Evolutionary conservation across 1,284 basidiomycete genomes (phyloP).

Genomic region (Chiua sp.): DNA sequence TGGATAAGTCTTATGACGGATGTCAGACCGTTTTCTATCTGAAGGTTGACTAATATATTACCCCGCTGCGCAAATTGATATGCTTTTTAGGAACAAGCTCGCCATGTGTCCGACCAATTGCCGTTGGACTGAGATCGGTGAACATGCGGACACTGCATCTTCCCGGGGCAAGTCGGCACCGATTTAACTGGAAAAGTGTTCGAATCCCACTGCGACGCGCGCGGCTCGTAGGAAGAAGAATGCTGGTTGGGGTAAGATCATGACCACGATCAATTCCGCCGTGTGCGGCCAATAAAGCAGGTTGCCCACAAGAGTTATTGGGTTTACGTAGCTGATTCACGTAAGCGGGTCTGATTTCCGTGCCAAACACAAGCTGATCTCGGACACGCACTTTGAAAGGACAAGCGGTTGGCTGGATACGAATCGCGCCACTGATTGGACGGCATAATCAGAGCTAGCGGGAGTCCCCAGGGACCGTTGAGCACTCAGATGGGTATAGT

Average conservation of each 20-base stretch:
- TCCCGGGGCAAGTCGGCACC: background rate
- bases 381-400: background rate
- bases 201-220: background rate
- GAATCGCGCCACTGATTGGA: background rate
- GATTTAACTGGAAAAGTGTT: background rate
- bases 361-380: background rate
- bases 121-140: background rate
- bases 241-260: background rate
- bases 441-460: background rate
- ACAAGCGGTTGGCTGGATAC: background rate
- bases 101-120: background rate
- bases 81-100: background rate
- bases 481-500: background rate
- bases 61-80: background rate
- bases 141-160: background rate
- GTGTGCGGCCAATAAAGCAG: background rate
- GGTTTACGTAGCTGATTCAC: conserved; percentile 10
- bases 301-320: background rate
- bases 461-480: background rate
- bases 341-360: background rate
- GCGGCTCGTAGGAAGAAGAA: background rate
- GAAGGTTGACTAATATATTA: too few relatives aligned
- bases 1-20: too few relatives aligned
- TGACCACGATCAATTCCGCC: background rate
- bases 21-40: too few relatives aligned